Base-by-base conservation (phyloP, 352 stramenopile genomes). In the Phytopythium vexans region DNA sequence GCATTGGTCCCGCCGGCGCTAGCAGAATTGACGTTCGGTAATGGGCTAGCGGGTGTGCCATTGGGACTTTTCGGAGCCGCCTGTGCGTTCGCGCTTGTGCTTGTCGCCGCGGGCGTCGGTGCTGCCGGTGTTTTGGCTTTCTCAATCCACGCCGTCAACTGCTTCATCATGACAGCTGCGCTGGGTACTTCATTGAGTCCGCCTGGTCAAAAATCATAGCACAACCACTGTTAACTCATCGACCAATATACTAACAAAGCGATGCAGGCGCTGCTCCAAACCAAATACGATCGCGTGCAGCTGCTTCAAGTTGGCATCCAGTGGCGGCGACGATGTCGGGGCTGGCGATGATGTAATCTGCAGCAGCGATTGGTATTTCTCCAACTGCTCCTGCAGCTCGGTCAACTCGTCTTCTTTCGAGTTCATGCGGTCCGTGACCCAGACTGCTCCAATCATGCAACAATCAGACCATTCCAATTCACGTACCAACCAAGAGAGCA, bases 351-450 rank as follows among this genome's bases (percentile, higher is more conserved):
- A 38, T 33, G 77, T 88, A 46, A 90, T 86, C 54, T 88, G 64
- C 4, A 94, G 42, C 1, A 94, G 62, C 8, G 76, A 79, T 48
- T 94, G 82, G 47, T 91, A 94, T 37, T 86, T 83, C 46, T 94
- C 84, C 21, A 94, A 64, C 45, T 94, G 84, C 38, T 94, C 84
- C 46, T 94, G 84, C 8, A 94, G 53, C 53, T 94, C 84, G 38
- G 76, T 86, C 6, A 94, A 48, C 55, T 94, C 84, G 50, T 94
- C 84, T 56, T 94, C 84, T 49, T 94, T 94, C 9, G 80, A 88
- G 47, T 94, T 94, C 84, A 94, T 94, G 1, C 84, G 80, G 51
- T 92, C 82, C 21, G 84, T 94, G 5, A 94, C 82, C 82, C 84
- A 94, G 15, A 94, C 84, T 94, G 58, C 38, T 8, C 21, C 15